A percentile compares a stretch with the other conserved stretches of the same genome.
These are phyloP conservation scores for Ophiostoma perfectum DNA, from an alignment of 2,329 filamentous ascomycete genomes.

Conservation along the genomic window DNA sequence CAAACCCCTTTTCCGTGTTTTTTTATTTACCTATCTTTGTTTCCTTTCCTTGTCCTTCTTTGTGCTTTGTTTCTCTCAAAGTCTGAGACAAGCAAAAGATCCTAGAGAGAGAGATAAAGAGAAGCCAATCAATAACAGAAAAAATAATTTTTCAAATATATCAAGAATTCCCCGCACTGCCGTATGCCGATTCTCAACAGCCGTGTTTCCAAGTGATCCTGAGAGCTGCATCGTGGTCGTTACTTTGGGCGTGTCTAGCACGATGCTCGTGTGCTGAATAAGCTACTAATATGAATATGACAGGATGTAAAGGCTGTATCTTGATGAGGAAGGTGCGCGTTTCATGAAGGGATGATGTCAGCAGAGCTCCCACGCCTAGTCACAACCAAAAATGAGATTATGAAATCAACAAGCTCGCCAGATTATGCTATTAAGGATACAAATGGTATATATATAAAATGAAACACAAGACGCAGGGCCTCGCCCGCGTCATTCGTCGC, in stretches of 20 bases:
- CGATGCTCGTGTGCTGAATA: neutral
- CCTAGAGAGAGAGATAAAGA: slow-evolving; percentile 11
- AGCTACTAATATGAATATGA: neutral
- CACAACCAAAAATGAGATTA: neutral
- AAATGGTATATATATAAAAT: neutral
- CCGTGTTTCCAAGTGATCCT: too few species aligned
- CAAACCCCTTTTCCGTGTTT: slow-evolving; percentile 15
- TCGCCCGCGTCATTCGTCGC: slow-evolving; percentile 8
- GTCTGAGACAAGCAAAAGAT: slow-evolving; percentile 12
- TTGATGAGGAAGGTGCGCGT: neutral
- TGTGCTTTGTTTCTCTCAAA: slow-evolving; percentile 14
- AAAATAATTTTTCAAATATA: slow-evolving; percentile 14
- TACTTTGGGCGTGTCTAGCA: neutral
- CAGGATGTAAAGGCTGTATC: neutral
- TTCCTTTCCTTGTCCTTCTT: slow-evolving; percentile 17
- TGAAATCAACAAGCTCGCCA: neutral
- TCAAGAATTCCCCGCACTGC: neutral
- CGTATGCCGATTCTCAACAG: neutral
- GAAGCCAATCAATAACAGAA: slow-evolving; percentile 13
- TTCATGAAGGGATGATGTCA: neutral
- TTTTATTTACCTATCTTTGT: slow-evolving; percentile 14
- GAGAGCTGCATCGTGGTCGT: too few species aligned
- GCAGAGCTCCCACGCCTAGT: neutral
- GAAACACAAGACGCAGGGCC: neutral
- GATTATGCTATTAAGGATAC: neutral